Evolutionary conservation across 140 eudicot genomes (phyloP).

Genomic region (Ambrosia hybrid): DNA sequence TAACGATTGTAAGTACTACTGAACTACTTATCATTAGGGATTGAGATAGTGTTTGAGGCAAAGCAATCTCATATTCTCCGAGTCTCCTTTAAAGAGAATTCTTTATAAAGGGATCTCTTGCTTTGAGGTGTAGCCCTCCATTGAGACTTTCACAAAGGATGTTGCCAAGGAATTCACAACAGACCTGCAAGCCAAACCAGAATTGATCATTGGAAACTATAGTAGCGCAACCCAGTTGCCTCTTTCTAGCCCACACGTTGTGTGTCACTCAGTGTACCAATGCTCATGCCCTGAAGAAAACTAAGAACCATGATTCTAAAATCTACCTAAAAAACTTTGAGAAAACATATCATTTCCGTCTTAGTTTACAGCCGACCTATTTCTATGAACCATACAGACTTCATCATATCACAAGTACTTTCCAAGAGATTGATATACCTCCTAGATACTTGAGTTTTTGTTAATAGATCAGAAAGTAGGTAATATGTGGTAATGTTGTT

Average conservation of each 20-base stretch:
- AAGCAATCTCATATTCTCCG: constrained; percentile 82
- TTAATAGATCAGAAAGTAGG: too few relatives aligned
- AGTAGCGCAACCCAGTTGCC: constrained; percentile 87
- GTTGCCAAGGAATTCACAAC: constrained; percentile 71
- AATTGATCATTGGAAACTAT: constrained; percentile 87
- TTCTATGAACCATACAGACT: constrained; percentile 93
- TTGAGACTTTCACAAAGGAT: constrained; percentile 95
- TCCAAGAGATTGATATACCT: constrained; percentile 75
- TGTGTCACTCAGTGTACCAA: constrained; percentile 96
- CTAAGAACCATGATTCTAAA: constrained; percentile 93
- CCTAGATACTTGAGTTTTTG: too few relatives aligned
- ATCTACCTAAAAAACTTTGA: constrained; percentile 77
- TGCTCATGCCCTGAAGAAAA: constrained; percentile 93
- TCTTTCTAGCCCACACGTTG: constrained; percentile 81
- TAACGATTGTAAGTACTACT: too few relatives aligned
- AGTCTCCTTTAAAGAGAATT: constrained; percentile 79
- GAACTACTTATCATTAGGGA: too few relatives aligned
- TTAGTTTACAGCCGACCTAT: constrained; percentile 91
- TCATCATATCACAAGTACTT: constrained; percentile 89
- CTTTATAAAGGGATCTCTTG: constrained; percentile 91
- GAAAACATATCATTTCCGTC: constrained; percentile 80
- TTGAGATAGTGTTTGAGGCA: constrained; percentile 78
- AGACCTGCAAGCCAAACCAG: constrained; percentile 85
- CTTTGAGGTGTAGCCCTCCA: constrained; percentile 95
- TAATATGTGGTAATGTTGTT: too few relatives aligned